Conservation (phyloP, 75 land plant species). For the Selaginella tamariscina region DNA sequence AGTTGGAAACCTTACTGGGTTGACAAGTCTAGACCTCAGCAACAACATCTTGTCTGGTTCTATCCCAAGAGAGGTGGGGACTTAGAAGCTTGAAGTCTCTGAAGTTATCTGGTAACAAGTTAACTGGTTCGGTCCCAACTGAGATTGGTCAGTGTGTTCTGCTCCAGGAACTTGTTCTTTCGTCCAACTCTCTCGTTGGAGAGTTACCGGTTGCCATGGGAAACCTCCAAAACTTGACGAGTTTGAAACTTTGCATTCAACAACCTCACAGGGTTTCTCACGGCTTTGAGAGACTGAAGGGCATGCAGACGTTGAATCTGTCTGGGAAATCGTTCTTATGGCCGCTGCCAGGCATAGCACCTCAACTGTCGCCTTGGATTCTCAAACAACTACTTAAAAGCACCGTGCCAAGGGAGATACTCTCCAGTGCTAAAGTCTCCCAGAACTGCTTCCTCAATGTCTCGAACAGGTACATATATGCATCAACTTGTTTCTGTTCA, state of each 20-base stretch:
- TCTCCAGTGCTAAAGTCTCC: not conserved
- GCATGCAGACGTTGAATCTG: conserved; percentile 5
- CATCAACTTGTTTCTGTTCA: too few species aligned
- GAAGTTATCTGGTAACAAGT: conserved; percentile 11
- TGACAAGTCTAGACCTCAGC: conserved; percentile 4
- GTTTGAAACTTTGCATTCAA: not conserved
- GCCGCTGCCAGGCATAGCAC: conserved; percentile 8
- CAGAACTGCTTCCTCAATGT: conserved; percentile 20
- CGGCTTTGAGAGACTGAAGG: conserved; percentile 1
- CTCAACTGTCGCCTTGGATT: conserved; percentile 11
- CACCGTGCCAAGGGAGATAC: not conserved
- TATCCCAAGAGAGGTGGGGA: not conserved
- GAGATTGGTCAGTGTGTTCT: not conserved
- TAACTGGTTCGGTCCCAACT: conserved; percentile 15
- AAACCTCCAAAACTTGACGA: not conserved
- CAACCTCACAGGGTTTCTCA: conserved; percentile 11
- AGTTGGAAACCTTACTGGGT: not conserved
- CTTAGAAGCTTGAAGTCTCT: conserved; percentile 3
- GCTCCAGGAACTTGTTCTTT: conserved; percentile 6
- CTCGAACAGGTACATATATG: too few species aligned
- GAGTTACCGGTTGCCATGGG: not conserved
- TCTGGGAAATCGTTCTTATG: conserved; percentile 22
- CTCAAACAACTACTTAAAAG: conserved; percentile 18
- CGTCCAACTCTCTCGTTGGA: not conserved
- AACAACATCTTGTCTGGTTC: conserved; percentile 15